phyloP scores from a whole-genome alignment of 2,329 filamentous ascomycete genomes.

The Escovopsis weberi region DNA sequence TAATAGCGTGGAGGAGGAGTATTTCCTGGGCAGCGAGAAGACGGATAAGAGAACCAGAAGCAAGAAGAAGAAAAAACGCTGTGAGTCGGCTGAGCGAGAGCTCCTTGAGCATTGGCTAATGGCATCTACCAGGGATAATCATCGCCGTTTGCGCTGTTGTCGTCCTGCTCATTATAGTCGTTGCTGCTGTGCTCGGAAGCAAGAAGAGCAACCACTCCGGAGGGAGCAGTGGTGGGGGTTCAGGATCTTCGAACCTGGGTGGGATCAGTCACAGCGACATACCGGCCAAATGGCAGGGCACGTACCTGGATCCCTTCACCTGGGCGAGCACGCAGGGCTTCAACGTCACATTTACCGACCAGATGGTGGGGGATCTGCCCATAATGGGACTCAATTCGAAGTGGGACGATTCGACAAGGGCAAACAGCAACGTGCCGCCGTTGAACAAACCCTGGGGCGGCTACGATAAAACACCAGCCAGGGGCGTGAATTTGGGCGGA shows the following conservation, averaged over 20 bases:
- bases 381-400: constrained; percentile 75
- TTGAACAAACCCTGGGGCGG: constrained; percentile 61
- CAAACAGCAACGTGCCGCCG: constrained; percentile 68
- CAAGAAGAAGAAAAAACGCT: constrained; percentile 44
- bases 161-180: constrained; percentile 51
- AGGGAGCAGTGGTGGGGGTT: constrained; percentile 11
- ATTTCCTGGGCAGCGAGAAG: constrained; percentile 26
- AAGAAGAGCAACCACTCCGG: constrained; percentile 29
- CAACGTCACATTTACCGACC: constrained; percentile 84
- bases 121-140: constrained; percentile 34
- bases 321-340: constrained; percentile 88
- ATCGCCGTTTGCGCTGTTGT: constrained; percentile 38
- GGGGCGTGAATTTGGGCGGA: constrained; percentile 84
- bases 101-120: constrained; percentile 6
- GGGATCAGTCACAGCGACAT: constrained; percentile 41
- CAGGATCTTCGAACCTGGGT: constrained; percentile 27
- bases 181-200: constrained; percentile 51
- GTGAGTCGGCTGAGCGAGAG: constrained; percentile 25
- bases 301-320: constrained; percentile 73
- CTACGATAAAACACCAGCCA: constrained; percentile 65
- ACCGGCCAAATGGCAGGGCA: constrained; percentile 53
- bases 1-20: constrained; percentile 34
- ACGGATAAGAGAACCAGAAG: constrained; percentile 34
- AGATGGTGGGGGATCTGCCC: constrained; percentile 72
- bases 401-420: constrained; percentile 70